A percentile compares a stretch with the other conserved stretches of the same genome.
Evolutionary conservation across 2,329 filamentous ascomycete species (phyloP).

Genomic region (Pseudocercospora ulei): DNA sequence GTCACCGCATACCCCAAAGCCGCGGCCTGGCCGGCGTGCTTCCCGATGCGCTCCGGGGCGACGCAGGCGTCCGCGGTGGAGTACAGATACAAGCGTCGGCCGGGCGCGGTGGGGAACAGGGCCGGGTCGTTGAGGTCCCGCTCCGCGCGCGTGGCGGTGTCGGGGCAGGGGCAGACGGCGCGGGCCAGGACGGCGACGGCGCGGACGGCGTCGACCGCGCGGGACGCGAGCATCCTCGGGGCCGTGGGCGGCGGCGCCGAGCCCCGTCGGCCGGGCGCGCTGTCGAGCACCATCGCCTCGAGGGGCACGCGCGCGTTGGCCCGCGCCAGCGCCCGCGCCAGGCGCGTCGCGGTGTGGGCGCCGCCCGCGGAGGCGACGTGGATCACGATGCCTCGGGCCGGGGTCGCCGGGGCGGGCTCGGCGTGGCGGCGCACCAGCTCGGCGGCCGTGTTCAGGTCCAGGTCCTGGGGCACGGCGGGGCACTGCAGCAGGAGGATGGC

Average conservation of each 20-base stretch:
- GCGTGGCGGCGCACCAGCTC: neutral
- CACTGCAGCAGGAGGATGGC: neutral
- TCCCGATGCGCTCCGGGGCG: neutral
- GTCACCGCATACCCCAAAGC: constrained; percentile 1
- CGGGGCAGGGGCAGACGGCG: neutral
- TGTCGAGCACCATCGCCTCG: neutral
- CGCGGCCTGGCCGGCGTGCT: neutral
- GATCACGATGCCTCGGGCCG: neutral
- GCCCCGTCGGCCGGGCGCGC: neutral
- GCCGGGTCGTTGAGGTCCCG: neutral
- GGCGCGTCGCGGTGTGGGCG: neutral
- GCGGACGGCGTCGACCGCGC: neutral
- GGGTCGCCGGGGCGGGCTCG: neutral
- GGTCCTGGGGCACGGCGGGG: neutral
- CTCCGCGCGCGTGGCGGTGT: neutral
- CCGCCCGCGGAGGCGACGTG: constrained; percentile 1
- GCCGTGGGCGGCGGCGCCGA: neutral
- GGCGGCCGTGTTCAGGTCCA: neutral
- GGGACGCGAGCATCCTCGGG: neutral
- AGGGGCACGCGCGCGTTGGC: neutral
- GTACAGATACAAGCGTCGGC: neutral
- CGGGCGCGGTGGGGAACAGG: neutral
- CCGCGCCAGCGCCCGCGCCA: neutral
- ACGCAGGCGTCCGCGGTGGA: neutral
- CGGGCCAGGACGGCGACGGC: neutral